Conservation (phyloP, 1,139 yeast genomes). For the Saccharomyces pastorianus region DNA sequence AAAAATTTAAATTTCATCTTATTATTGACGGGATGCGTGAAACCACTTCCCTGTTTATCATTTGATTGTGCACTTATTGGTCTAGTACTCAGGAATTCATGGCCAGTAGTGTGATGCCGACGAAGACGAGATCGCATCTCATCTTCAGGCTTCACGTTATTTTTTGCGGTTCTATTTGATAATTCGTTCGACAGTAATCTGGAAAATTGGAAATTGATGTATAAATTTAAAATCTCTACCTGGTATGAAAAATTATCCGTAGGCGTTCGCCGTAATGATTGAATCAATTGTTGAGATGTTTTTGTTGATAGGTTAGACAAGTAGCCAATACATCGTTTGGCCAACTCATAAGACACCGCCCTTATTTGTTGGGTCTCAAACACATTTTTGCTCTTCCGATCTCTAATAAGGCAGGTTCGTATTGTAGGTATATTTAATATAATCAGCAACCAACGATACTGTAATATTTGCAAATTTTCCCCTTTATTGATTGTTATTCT, state of each 20-base stretch:
- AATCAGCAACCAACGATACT: constrained; percentile 48
- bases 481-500: constrained; percentile 30
- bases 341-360: constrained; percentile 51
- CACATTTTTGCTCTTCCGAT: constrained; percentile 11
- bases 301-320: constrained; percentile 42
- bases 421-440: constrained; percentile 57
- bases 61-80: constrained; percentile 23
- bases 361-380: constrained; percentile 46
- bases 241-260: constrained; percentile 38
- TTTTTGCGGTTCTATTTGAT: neutral
- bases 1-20: constrained; percentile 43
- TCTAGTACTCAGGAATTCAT: neutral
- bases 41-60: neutral
- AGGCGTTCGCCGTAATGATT: constrained; percentile 49
- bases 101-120: neutral
- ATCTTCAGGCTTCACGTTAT: neutral
- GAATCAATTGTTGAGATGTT: constrained; percentile 39
- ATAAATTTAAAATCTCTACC: constrained; percentile 52
- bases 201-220: constrained; percentile 54
- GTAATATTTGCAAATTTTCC: constrained; percentile 18
- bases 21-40: neutral
- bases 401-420: constrained; percentile 38
- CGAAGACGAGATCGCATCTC: neutral
- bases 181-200: constrained; percentile 26
- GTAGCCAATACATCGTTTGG: constrained; percentile 60